Evolutionary conservation across 2,329 filamentous ascomycete species (phyloP).

Genomic region (Ophiostoma fasciatum): DNA sequence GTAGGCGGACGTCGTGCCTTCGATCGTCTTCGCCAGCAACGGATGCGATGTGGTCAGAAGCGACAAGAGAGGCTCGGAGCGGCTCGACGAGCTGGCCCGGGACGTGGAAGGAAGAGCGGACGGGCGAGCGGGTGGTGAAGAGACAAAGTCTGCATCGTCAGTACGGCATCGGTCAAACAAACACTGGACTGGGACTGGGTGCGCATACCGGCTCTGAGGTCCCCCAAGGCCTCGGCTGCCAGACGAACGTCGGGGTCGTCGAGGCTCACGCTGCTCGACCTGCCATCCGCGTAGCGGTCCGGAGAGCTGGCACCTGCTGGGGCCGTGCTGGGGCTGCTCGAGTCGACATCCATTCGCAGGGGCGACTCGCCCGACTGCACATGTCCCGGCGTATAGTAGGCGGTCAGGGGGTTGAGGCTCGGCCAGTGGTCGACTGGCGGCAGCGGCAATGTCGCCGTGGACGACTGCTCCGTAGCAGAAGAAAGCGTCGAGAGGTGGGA

Average conservation of each 20-base stretch:
- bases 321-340: conserved; percentile 23
- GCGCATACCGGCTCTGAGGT: conserved; percentile 52
- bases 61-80: conserved; percentile 63
- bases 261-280: conserved; percentile 38
- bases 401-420: conserved; percentile 32
- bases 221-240: conserved; percentile 62
- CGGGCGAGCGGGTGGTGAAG: conserved; percentile 39
- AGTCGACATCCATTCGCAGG: conserved; percentile 33
- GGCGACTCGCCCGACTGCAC: conserved; percentile 29
- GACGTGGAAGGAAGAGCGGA: conserved; percentile 23
- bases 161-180: conserved; percentile 1
- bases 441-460: too few relatives aligned
- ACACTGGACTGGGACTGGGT: too few relatives aligned
- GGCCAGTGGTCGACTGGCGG: conserved; percentile 33
- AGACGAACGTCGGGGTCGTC: conserved; percentile 54
- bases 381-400: conserved; percentile 32
- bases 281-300: conserved; percentile 27
- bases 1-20: conserved; percentile 73
- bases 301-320: conserved; percentile 24
- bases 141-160: conserved; percentile 42
- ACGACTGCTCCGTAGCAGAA: background rate
- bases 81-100: conserved; percentile 23
- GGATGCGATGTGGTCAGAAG: conserved; percentile 82
- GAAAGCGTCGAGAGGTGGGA: background rate
- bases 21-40: conserved; percentile 70